Evolutionary conservation across 805 yeast genomes (phyloP), one percentile per base, ranked within the genome.

Genomic region (Barnettozyma wickerhamii): DNA sequence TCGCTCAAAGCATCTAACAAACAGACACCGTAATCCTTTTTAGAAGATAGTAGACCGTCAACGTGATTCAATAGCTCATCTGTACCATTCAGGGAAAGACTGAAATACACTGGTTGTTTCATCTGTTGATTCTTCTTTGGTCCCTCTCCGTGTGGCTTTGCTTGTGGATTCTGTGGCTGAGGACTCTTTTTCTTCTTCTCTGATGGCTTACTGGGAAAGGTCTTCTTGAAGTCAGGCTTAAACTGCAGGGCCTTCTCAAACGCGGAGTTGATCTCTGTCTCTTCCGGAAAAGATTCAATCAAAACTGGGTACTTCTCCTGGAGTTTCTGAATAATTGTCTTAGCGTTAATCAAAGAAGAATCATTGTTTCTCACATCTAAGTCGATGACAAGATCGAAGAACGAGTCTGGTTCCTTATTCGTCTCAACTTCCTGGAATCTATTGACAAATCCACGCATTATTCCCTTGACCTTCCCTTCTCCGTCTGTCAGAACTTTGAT

Each of bases 371-470:
- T 46, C 2, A 77, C 74, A 5, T 70, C 63, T 38, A 93, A 61
- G 40, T 81, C 64, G 18, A 93, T 75, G 3, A 86, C 66, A 10
- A 65, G 45, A 56, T 86, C 91, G 64, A 90, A 91, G 28, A 57
- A 49, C 10, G 66, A 62, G 50, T 90, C 96, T 0, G 95, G 95
- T 4, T 55, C 59, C 12, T 46, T 58, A 0, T 47, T 40, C 1
- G 63, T 43, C 43, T 74, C 63, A 3, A 86, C 70, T 0, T 78
- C 75, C 55, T 87, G 85, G 52, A 81, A 86, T 42, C 93, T 65
- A 5, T 68, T 68, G 35, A 85, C 66, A 53, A 91, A 90, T 0
- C 90, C 88, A 23, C 66, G 65, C 86, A 91, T 78, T 24, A 93
- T 81, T 17, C 69, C 72, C 26, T 67, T 61, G 0, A 85, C 79